These are phyloP conservation scores for Vararia minispora DNA, from an alignment of 768 basidiomycete species.

Conservation along the genomic window DNA sequence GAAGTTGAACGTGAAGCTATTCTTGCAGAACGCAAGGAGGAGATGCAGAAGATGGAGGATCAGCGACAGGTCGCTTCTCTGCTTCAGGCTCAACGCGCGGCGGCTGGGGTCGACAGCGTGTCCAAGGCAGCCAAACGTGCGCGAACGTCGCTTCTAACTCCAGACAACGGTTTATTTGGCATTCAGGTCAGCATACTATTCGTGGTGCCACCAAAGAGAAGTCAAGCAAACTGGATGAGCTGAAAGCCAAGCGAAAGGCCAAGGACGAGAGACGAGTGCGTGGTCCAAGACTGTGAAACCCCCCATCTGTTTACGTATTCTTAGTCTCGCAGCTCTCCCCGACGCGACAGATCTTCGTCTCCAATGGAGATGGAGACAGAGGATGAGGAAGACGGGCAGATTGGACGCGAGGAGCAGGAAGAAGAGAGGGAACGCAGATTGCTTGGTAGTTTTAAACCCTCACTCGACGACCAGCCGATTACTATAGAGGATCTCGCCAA, in stretches of 20 bases:
- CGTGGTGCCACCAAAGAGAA: slow-evolving; percentile 77
- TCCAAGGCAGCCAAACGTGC: slow-evolving; percentile 70
- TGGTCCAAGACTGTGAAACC: slow-evolving; percentile 2
- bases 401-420: slow-evolving; percentile 61
- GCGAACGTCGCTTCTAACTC: slow-evolving; percentile 22
- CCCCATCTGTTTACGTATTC: slow-evolving; percentile 8
- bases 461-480: slow-evolving; percentile 34
- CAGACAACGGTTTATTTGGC: not conserved
- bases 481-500: slow-evolving; percentile 46
- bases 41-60: slow-evolving; percentile 67
- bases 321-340: slow-evolving; percentile 39
- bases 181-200: slow-evolving; percentile 58
- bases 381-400: slow-evolving; percentile 71
- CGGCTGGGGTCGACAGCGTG: slow-evolving; percentile 44
- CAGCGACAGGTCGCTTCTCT: slow-evolving; percentile 63
- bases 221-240: slow-evolving; percentile 65
- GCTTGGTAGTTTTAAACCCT: slow-evolving; percentile 32
- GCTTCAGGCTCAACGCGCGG: slow-evolving; percentile 50
- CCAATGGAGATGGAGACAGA: slow-evolving; percentile 82
- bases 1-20: slow-evolving; percentile 89
- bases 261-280: slow-evolving; percentile 82
- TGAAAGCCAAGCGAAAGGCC: slow-evolving; percentile 78
- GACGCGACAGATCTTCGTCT: slow-evolving; percentile 64
- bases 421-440: slow-evolving; percentile 52
- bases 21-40: slow-evolving; percentile 68